These are phyloP conservation scores for Magnaporthiopsis incrustans DNA, from an alignment of 2,329 filamentous ascomycete species.

Conservation along the genomic window DNA sequence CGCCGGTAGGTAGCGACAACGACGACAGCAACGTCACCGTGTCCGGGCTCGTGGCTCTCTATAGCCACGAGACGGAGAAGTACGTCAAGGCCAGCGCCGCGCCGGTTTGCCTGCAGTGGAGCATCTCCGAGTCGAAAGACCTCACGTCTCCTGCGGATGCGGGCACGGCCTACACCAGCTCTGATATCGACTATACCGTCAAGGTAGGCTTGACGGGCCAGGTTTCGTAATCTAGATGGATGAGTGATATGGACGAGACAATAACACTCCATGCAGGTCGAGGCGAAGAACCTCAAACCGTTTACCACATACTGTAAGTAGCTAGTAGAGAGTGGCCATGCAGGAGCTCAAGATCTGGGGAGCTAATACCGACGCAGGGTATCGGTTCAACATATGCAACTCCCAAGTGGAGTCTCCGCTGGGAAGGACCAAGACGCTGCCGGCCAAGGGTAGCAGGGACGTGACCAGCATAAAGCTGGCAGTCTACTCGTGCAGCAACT, in stretches of 20 bases:
- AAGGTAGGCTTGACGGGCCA: constrained; percentile 38
- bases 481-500: constrained; percentile 66
- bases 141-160: constrained; percentile 35
- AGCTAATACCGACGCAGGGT: constrained; percentile 26
- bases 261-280: constrained; percentile 36
- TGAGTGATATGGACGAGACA: no score
- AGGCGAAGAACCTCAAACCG: constrained; percentile 52
- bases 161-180: constrained; percentile 60
- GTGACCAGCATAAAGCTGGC: constrained; percentile 51
- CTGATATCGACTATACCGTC: constrained; percentile 68
- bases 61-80: constrained; percentile 33
- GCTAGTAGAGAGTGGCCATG: no score
- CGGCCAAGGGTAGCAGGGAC: constrained; percentile 46
- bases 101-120: constrained; percentile 61
- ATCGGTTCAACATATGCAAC: constrained; percentile 61
- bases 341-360: background rate
- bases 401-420: constrained; percentile 53
- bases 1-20: constrained; percentile 31
- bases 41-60: constrained; percentile 28
- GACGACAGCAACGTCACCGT: constrained; percentile 36
- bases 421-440: constrained; percentile 64
- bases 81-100: constrained; percentile 42
- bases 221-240: background rate
- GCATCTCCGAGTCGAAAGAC: constrained; percentile 42
- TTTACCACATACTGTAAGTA: constrained; percentile 51